phyloP scores from a whole-genome alignment of 805 yeast species.

The Starmerella asiatica region DNA sequence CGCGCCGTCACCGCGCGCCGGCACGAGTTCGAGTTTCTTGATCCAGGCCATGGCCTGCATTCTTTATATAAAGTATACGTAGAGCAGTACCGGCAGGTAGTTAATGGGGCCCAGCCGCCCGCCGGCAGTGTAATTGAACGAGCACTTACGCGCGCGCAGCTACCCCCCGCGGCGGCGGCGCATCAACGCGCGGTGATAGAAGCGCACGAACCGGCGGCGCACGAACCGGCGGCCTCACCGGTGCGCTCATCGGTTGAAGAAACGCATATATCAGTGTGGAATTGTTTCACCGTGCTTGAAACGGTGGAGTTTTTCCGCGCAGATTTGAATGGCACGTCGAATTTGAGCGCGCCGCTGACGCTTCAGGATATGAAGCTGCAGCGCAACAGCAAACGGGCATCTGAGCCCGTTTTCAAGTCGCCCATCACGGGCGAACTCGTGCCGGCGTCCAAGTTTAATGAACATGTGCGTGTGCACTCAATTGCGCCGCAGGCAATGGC shows the following conservation, averaged over 20 bases:
- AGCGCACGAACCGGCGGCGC: not conserved
- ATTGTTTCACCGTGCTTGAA: constrained; percentile 59
- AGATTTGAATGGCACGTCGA: constrained; percentile 29
- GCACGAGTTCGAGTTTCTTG: constrained; percentile 56
- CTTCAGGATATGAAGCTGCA: constrained; percentile 4
- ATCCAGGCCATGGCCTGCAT: constrained; percentile 47
- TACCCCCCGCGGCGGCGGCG: not conserved
- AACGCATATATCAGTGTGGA: no score
- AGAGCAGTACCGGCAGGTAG: constrained; percentile 39
- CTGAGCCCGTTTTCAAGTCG: constrained; percentile 41
- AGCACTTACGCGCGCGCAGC: constrained; percentile 8
- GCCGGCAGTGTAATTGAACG: constrained; percentile 18
- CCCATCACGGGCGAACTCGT: constrained; percentile 66
- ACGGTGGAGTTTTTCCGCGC: constrained; percentile 41
- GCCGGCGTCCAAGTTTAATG: constrained; percentile 51
- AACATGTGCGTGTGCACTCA: constrained; percentile 54
- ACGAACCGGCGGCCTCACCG: not conserved
- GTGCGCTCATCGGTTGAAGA: no score
- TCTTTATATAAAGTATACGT: constrained; percentile 37
- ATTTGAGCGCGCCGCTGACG: constrained; percentile 28
- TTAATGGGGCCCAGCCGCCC: constrained; percentile 22
- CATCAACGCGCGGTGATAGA: constrained; percentile 9
- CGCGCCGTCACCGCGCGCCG: constrained; percentile 25
- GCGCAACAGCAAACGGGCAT: not conserved
- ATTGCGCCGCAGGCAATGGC: constrained; percentile 68